A percentile compares a stretch with the other conserved stretches of the same genome.
phyloP scores from a whole-genome alignment of 495 filamentous ascomycete species.

The Chaetomium fimeti region DNA sequence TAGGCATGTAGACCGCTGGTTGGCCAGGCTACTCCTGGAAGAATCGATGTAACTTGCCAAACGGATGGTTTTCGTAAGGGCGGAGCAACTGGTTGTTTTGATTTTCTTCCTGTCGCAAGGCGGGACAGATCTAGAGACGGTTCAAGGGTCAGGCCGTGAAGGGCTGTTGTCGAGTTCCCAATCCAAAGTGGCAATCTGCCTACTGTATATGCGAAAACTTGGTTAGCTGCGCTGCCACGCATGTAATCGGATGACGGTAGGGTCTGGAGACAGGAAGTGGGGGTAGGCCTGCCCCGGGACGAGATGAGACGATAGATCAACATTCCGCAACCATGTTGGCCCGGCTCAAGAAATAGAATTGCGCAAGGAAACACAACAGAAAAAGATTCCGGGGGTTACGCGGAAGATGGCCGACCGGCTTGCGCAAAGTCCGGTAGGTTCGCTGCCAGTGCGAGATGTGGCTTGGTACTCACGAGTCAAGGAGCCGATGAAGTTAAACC shows the following conservation, averaged over 20 bases:
- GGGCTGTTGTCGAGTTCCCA: background rate
- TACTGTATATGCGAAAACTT: background rate
- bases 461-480: constrained; percentile 5
- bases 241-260: background rate
- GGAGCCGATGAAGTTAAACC: background rate
- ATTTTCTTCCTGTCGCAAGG: background rate
- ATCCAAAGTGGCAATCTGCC: background rate
- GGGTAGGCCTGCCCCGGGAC: background rate
- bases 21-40: constrained; percentile 30
- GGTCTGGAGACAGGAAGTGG: constrained; percentile 8
- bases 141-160: background rate
- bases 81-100: background rate
- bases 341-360: background rate
- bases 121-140: background rate
- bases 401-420: background rate
- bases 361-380: background rate
- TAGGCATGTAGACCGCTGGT: constrained; percentile 49
- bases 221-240: constrained; percentile 1
- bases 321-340: background rate
- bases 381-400: background rate
- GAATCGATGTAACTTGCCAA: constrained; percentile 26
- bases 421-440: background rate
- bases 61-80: background rate
- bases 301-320: background rate
- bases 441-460: background rate